These are phyloP conservation scores for Rosa chinensis DNA, from an alignment of 306 rosid species.

Conservation along the genomic window DNA sequence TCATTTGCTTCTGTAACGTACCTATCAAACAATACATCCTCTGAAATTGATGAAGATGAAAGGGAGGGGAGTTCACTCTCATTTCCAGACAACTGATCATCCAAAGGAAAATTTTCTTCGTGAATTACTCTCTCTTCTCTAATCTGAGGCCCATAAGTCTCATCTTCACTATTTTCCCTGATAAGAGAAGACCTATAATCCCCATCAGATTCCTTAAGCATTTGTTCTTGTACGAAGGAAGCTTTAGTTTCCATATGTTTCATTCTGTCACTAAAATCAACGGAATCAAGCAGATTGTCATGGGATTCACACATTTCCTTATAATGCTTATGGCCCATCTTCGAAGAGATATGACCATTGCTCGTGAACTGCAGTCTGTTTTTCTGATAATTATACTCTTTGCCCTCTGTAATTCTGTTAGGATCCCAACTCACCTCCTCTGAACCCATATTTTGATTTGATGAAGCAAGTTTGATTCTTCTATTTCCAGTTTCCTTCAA, in stretches of 20 bases:
- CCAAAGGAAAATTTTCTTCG: constrained; percentile 26
- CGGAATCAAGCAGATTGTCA: constrained; percentile 54
- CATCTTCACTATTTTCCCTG: constrained; percentile 29
- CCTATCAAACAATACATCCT: constrained; percentile 70
- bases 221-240: constrained; percentile 55
- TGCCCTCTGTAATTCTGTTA: constrained; percentile 25
- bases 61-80: constrained; percentile 46
- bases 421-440: constrained; percentile 30
- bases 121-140: constrained; percentile 30
- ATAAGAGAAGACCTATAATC: constrained; percentile 43
- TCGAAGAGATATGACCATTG: constrained; percentile 45
- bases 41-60: constrained; percentile 55
- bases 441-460: constrained; percentile 30
- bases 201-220: constrained; percentile 36
- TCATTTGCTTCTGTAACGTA: constrained; percentile 72
- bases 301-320: constrained; percentile 52
- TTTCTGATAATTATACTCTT: constrained; percentile 42
- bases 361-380: constrained; percentile 48
- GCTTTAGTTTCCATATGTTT: constrained; percentile 52
- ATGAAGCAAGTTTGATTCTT: constrained; percentile 27
- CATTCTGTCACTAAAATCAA: constrained; percentile 46
- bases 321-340: constrained; percentile 41
- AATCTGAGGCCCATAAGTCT: constrained; percentile 31
- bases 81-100: constrained; percentile 32
- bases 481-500: constrained; percentile 35